A percentile compares a stretch with the other conserved stretches of the same genome.
phyloP scores from a whole-genome alignment of 2,329 filamentous ascomycete genomes.

The Ascocoryne sarcoides region DNA sequence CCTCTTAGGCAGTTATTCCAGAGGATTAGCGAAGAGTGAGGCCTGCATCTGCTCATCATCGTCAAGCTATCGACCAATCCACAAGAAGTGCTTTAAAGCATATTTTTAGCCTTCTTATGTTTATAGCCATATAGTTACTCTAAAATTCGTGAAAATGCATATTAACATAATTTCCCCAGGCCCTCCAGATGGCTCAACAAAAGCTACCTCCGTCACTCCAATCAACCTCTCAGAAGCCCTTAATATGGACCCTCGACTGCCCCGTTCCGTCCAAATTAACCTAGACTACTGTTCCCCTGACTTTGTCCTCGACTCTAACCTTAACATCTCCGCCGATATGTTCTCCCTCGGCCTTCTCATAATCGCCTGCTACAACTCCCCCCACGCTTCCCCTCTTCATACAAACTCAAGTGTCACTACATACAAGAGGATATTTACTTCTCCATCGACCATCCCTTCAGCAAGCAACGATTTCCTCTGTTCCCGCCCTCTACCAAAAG shows the following conservation, averaged over 20 bases:
- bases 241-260: constrained; percentile 77
- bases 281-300: constrained; percentile 93
- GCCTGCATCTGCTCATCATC: no score
- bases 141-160: no score
- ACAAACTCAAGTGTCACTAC: constrained; percentile 70
- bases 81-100: no score
- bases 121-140: no score
- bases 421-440: constrained; percentile 77
- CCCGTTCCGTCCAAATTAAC: constrained; percentile 74
- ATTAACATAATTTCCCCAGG: no score
- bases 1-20: no score
- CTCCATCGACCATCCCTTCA: constrained; percentile 70
- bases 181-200: constrained; percentile 68
- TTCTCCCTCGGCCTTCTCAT: constrained; percentile 88
- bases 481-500: constrained; percentile 68
- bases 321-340: constrained; percentile 79
- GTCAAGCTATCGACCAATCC: no score
- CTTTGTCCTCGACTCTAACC: constrained; percentile 83
- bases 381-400: constrained; percentile 79
- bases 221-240: constrained; percentile 77
- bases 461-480: constrained; percentile 77
- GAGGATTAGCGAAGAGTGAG: no score
- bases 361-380: constrained; percentile 87
- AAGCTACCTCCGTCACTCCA: constrained; percentile 66
- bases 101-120: no score